Conservation (phyloP, 495 filamentous ascomycete genomes). For the Elasticomyces elasticus region DNA sequence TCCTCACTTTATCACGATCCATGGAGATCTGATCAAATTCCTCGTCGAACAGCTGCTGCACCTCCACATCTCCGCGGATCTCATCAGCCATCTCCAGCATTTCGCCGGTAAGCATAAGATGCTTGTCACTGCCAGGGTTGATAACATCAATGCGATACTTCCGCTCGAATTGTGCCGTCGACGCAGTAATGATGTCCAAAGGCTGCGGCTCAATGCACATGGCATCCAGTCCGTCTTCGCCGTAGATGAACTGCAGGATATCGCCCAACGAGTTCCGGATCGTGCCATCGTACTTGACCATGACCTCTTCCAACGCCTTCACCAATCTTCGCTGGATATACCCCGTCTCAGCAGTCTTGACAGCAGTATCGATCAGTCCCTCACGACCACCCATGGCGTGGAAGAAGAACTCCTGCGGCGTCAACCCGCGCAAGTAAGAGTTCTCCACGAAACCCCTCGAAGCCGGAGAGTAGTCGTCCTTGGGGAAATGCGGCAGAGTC, state of each 20-base stretch:
- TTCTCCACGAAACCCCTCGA: constrained; percentile 98
- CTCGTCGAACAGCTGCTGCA: constrained; percentile 74
- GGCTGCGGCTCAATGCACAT: constrained; percentile 82
- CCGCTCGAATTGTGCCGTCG: constrained; percentile 59
- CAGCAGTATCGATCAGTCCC: constrained; percentile 98
- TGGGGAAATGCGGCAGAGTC: constrained; percentile 94
- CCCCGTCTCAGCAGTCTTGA: constrained; percentile 98
- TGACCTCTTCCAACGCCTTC: constrained; percentile 95
- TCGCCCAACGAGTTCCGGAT: constrained; percentile 94
- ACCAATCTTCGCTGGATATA: constrained; percentile 98
- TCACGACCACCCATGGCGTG: constrained; percentile 99
- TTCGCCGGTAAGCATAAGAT: constrained; percentile 52
- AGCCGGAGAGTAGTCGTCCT: constrained; percentile 96
- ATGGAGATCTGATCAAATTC: constrained; percentile 71
- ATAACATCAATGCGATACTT: constrained; percentile 92
- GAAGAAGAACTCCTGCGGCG: constrained; percentile 96
- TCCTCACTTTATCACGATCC: constrained; percentile 68
- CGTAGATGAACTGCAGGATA: constrained; percentile 95
- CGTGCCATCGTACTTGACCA: constrained; percentile 95
- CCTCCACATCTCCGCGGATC: constrained; percentile 72
- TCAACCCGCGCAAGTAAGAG: constrained; percentile 92
- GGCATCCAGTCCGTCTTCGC: constrained; percentile 92
- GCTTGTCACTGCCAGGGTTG: constrained; percentile 44
- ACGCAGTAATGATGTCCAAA: constrained; percentile 73
- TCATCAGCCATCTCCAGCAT: constrained; percentile 79